Base-by-base conservation (phyloP, 192 early-diverging fungal genomes). In the Blastocladiella britannica region DNA sequence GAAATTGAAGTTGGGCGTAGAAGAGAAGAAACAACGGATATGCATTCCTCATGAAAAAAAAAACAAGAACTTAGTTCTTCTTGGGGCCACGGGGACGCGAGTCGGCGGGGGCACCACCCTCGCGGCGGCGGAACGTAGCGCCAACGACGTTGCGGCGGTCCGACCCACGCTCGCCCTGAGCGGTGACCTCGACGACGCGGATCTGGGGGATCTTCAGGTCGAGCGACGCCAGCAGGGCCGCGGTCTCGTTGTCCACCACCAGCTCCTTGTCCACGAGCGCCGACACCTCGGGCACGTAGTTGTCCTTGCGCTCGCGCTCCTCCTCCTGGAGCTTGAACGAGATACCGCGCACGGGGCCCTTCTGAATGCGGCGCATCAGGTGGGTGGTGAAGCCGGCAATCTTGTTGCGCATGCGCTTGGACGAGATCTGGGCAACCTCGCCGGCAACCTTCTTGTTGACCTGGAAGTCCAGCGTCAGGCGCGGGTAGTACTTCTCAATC, bases 311-410 rank as follows among this genome's bases (percentile, higher is more conserved):
- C 80, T 98, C 95, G 75, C 95, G 87, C 79, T 98, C 95, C 77
- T 98, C 95, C 75, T 98, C 95, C 83, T 98, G 95, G 60, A 98
- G 84, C 87, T 98, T 98, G 93, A 96, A 98, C 61, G 95, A 98
- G 64, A 98, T 98, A 67, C 95, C 95, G 70, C 88, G 89, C 58
- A 98, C 95, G 61, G 95, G 95, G 53, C 95, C 92, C 62, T 83
- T 82, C 74, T 92, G 86, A 67, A 98, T 96, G 77, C 95, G 91
- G 82, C 88, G 87, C 95, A 98, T 98, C 86, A 98, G 80, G 72
- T 96, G 95, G 64, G 95, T 98, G 72, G 95, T 98, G 86, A 96
- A 98, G 59, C 95, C 95, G 63, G 95, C 95, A 69, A 98, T 98
- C 86, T 98, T 94, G 86, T 98, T 98, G 67, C 95, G 89, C 72